phyloP scores from a whole-genome alignment of 2,329 filamentous ascomycete genomes.

The Camptophora hylomeconis region DNA sequence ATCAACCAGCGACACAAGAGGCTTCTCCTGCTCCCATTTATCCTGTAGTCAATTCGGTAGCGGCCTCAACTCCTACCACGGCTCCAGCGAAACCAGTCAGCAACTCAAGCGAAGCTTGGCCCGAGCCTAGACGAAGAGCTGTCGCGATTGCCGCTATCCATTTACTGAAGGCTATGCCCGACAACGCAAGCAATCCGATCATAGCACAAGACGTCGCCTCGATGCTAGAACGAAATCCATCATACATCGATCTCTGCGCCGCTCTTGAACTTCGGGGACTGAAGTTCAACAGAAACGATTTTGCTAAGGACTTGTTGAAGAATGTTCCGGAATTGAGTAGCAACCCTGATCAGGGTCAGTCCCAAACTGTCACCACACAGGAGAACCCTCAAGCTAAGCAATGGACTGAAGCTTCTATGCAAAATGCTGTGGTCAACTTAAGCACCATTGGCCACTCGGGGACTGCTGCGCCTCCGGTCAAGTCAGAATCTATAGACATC shows the following conservation, averaged over 20 bases:
- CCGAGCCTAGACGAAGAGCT: constrained; percentile 32
- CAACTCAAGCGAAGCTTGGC: constrained; percentile 34
- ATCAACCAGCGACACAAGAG: neutral
- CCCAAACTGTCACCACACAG: no score
- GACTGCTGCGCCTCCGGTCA: no score
- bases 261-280: constrained; percentile 37
- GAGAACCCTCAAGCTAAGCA: no score
- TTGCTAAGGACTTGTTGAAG: constrained; percentile 37
- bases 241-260: constrained; percentile 43
- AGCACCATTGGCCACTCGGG: no score
- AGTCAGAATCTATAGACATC: no score
- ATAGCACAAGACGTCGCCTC: constrained; percentile 28
- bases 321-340: constrained; percentile 19
- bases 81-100: neutral
- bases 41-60: neutral
- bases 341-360: no score
- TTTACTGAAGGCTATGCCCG: constrained; percentile 30
- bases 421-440: no score
- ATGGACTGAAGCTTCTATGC: no score
- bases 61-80: neutral
- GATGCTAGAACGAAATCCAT: constrained; percentile 41
- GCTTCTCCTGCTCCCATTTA: constrained; percentile 1
- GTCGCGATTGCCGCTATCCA: constrained; percentile 37
- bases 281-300: constrained; percentile 36
- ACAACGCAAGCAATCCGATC: constrained; percentile 29